phyloP scores from a whole-genome alignment of 2,329 filamentous ascomycete genomes.

The Cercospora beticola region DNA sequence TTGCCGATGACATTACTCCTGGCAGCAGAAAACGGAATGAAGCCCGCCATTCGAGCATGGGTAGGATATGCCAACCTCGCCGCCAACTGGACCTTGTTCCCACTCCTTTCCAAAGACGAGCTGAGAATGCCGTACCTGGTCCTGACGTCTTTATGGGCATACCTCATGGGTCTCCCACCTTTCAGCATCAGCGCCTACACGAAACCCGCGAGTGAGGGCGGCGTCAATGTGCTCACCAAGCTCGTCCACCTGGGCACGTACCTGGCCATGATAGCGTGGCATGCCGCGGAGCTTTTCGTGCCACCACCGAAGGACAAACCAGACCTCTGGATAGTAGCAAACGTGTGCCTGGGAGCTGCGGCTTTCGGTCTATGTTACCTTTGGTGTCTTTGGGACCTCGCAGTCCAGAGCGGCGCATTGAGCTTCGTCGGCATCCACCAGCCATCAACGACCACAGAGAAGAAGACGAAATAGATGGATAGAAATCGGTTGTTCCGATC shows the following conservation, averaged over 20 bases:
- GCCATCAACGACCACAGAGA: constrained; percentile 31
- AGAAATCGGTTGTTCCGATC: not conserved
- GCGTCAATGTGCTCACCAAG: constrained; percentile 46
- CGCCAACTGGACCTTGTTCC: constrained; percentile 90
- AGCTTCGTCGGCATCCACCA: constrained; percentile 21
- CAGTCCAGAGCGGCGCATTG: constrained; percentile 57
- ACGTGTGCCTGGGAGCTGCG: constrained; percentile 79
- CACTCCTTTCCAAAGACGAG: constrained; percentile 80
- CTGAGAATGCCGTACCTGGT: constrained; percentile 81
- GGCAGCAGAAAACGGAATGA: constrained; percentile 73
- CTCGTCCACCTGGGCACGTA: constrained; percentile 77
- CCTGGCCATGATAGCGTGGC: constrained; percentile 74
- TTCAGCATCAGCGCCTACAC: constrained; percentile 67
- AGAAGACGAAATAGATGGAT: constrained; percentile 42
- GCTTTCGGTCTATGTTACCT: constrained; percentile 86
- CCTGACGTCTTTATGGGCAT: constrained; percentile 84
- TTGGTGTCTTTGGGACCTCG: constrained; percentile 78
- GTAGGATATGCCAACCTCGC: constrained; percentile 93
- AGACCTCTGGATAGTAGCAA: constrained; percentile 90
- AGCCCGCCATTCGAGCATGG: constrained; percentile 77
- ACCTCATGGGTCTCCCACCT: constrained; percentile 82
- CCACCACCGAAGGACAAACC: constrained; percentile 73
- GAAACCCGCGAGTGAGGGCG: constrained; percentile 21
- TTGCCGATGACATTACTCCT: constrained; percentile 91
- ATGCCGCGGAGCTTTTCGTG: constrained; percentile 69